Conservation (phyloP, 345 rosid genomes). For the Camelina sativa region DNA sequence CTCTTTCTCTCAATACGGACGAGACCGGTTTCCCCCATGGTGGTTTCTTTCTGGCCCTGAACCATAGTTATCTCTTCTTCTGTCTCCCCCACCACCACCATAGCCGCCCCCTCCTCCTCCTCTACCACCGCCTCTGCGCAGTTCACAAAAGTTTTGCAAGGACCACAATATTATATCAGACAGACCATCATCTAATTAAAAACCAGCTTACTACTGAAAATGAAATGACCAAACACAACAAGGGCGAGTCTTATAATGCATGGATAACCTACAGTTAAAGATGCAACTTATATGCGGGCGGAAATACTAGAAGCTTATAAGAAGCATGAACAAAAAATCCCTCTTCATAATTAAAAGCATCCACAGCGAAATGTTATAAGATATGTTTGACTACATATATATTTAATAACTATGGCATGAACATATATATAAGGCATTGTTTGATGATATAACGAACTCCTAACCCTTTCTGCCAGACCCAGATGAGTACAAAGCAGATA, state of each 20-base stretch:
- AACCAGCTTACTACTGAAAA: not conserved
- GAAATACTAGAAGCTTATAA: not conserved
- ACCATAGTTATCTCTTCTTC: constrained; percentile 78
- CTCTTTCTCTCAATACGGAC: constrained; percentile 71
- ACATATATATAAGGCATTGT: constrained; percentile 5
- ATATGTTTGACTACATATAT: not conserved
- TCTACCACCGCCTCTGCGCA: constrained; percentile 54
- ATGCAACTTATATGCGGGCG: not conserved
- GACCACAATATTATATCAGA: constrained; percentile 23
- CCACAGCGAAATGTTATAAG: constrained; percentile 2
- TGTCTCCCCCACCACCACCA: constrained; percentile 86
- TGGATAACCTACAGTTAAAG: not conserved
- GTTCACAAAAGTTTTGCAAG: constrained; percentile 32
- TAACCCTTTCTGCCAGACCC: not conserved
- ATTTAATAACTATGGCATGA: not conserved
- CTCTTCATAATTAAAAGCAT: constrained; percentile 10
- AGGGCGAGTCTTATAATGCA: not conserved
- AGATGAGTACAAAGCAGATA: constrained; percentile 12
- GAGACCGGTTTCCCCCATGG: constrained; percentile 88
- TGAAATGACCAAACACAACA: constrained; percentile 17
- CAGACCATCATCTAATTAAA: constrained; percentile 4
- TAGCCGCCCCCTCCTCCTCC: constrained; percentile 68
- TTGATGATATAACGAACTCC: not conserved
- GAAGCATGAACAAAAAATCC: constrained; percentile 5
- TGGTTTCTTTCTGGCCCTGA: constrained; percentile 90